A percentile compares a stretch with the other conserved stretches of the same genome.
Conservation (phyloP, 1,284 basidiomycete species). For the Puccinia horiana region DNA sequence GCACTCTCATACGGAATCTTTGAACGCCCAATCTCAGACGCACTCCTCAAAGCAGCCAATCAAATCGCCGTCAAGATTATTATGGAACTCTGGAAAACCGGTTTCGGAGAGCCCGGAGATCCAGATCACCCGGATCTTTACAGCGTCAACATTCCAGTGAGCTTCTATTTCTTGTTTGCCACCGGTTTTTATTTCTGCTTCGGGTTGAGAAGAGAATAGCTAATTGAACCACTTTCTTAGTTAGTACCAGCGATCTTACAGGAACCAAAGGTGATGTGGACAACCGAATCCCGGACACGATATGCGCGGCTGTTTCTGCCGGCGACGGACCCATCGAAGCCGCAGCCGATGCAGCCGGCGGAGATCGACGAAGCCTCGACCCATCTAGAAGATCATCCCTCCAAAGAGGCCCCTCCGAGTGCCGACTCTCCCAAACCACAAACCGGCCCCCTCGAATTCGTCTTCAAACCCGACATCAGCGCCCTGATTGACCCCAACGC, state of each 20-base stretch:
- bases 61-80: constrained; percentile 42
- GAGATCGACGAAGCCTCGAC: constrained; percentile 28
- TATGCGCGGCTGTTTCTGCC: constrained; percentile 28
- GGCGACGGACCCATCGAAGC: background rate
- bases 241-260: constrained; percentile 43
- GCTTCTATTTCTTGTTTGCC: background rate
- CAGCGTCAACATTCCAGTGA: constrained; percentile 45
- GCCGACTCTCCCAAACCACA: background rate
- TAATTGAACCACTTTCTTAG: background rate
- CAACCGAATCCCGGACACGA: constrained; percentile 28
- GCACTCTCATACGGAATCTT: constrained; percentile 44
- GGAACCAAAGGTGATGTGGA: constrained; percentile 37
- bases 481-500: constrained; percentile 36
- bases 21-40: constrained; percentile 27
- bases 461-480: constrained; percentile 47
- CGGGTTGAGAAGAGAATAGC: background rate
- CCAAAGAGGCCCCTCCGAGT: background rate
- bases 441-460: constrained; percentile 14
- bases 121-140: constrained; percentile 31
- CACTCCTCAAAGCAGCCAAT: constrained; percentile 35
- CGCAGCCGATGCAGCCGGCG: constrained; percentile 7
- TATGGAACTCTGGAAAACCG: constrained; percentile 20
- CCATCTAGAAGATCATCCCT: background rate
- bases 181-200: background rate
- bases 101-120: constrained; percentile 27